Evolutionary conservation across 345 rosid genomes (phyloP).

Genomic region (Corchorus capsularis): DNA sequence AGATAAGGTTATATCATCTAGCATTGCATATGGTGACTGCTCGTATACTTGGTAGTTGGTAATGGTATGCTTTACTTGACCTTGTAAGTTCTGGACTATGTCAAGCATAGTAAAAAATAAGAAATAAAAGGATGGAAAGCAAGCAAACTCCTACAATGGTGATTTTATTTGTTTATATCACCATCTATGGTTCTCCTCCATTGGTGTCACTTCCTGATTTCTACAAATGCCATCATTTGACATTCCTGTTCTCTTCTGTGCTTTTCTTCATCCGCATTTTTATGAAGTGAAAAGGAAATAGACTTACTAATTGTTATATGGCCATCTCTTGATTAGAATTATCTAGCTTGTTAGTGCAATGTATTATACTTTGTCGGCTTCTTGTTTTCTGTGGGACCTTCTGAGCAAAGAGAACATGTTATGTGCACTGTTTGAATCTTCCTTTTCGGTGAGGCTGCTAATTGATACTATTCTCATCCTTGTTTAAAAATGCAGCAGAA

Average conservation of each 20-base stretch:
- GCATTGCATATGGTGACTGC: neutral
- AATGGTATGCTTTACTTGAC: neutral
- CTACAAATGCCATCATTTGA: neutral
- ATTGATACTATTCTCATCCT: conserved; percentile 1
- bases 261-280: too few species aligned
- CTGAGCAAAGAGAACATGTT: neutral
- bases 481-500: conserved; percentile 33
- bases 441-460: neutral
- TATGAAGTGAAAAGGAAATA: neutral
- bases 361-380: neutral
- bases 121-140: neutral
- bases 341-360: neutral
- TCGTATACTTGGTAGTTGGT: neutral
- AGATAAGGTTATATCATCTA: neutral
- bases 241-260: neutral
- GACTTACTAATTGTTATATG: neutral
- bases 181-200: neutral
- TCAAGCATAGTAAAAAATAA: neutral
- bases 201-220: neutral
- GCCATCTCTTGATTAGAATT: neutral
- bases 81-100: neutral
- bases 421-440: neutral
- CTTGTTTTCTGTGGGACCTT: neutral
- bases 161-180: neutral
- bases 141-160: neutral